Evolutionary conservation across 495 filamentous ascomycete genomes (phyloP).

Genomic region (Zalerion maritima): DNA sequence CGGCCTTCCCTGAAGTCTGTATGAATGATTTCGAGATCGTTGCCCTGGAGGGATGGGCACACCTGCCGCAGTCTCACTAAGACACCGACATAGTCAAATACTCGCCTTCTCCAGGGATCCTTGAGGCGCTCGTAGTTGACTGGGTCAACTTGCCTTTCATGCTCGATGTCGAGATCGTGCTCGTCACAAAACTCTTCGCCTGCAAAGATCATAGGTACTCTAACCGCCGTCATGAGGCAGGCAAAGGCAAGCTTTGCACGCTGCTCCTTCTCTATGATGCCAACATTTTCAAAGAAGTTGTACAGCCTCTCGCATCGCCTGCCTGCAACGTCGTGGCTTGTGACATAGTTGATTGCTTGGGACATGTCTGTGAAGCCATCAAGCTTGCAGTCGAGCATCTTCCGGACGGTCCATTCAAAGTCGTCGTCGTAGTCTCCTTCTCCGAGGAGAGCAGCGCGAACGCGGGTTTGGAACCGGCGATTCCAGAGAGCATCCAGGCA

Average conservation of each 20-base stretch:
- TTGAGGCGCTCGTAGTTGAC: constrained; percentile 16
- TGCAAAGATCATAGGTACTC: constrained; percentile 21
- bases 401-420: constrained; percentile 18
- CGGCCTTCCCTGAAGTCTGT: constrained; percentile 13
- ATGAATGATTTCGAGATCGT: constrained; percentile 18
- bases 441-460: constrained; percentile 12
- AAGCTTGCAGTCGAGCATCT: constrained; percentile 14
- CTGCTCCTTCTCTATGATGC: constrained; percentile 11
- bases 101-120: constrained; percentile 13
- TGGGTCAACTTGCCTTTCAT: constrained; percentile 17
- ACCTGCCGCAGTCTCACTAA: constrained; percentile 11
- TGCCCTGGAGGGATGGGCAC: constrained; percentile 13
- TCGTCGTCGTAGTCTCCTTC: constrained; percentile 5
- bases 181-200: constrained; percentile 20
- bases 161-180: constrained; percentile 12
- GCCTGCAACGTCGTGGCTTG: constrained; percentile 18
- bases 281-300: constrained; percentile 12
- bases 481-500: constrained; percentile 18
- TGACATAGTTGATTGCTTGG: constrained; percentile 21
- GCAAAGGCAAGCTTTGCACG: constrained; percentile 16
- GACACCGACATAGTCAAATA: constrained; percentile 15
- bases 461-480: constrained; percentile 13
- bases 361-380: constrained; percentile 15
- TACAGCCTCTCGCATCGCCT: constrained; percentile 15
- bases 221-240: constrained; percentile 17